Conservation (phyloP, 78 protist species). For the Isochrysis galbana region DNA sequence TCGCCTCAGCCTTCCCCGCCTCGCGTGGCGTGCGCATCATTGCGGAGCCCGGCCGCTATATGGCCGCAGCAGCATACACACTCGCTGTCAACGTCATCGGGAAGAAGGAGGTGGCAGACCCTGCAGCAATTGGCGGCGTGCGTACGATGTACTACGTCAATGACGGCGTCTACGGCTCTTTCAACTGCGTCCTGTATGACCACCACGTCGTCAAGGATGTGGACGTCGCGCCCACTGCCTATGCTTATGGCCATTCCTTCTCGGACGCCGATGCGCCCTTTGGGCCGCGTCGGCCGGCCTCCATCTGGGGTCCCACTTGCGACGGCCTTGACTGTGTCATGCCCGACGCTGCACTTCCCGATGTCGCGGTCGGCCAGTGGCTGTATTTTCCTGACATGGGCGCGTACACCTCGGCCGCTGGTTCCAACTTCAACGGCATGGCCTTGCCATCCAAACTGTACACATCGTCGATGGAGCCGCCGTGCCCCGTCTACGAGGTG, state of each 20-base stretch:
- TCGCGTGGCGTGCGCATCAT: conserved; percentile 74
- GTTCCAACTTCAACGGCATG: conserved; percentile 38
- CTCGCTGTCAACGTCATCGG: conserved; percentile 81
- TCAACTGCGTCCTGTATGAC: conserved; percentile 91
- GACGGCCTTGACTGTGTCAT: conserved; percentile 83
- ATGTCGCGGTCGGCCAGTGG: conserved; percentile 88
- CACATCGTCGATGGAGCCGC: too few species aligned
- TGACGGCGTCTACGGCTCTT: conserved; percentile 93
- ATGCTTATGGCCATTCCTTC: too few species aligned
- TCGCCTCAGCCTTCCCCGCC: conserved; percentile 77
- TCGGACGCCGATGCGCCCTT: background rate
- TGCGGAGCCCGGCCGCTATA: conserved; percentile 97
- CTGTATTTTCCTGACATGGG: conserved; percentile 89
- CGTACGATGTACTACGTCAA: conserved; percentile 71
- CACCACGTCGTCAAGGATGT: too few species aligned
- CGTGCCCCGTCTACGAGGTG: too few species aligned
- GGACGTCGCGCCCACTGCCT: too few species aligned
- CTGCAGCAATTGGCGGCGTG: background rate
- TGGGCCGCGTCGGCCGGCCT: background rate
- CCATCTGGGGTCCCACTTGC: conserved; percentile 97
- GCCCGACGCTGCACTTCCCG: background rate
- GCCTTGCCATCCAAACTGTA: background rate
- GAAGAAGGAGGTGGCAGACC: background rate
- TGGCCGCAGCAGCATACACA: conserved; percentile 69
- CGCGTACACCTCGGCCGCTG: conserved; percentile 90